Evolutionary conservation across 768 basidiomycete genomes (phyloP), one percentile per base, ranked within the genome.

Genomic region (Leccinum pellstonianum): DNA sequence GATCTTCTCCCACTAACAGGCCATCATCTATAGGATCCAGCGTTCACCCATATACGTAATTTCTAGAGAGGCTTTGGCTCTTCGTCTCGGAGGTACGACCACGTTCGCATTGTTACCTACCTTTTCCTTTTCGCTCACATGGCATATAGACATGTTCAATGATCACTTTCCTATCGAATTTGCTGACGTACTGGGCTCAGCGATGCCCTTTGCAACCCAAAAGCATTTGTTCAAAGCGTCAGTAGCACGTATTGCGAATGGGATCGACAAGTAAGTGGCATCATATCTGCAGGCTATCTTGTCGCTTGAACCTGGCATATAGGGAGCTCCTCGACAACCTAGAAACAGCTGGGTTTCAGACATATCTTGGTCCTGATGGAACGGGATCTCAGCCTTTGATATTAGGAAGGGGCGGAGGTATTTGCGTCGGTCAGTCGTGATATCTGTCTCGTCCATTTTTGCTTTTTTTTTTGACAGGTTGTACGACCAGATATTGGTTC

Each of bases 261-360:
- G 59, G 37, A 64, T 61, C 1, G 73, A 73, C 21, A 69, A 59
- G 72, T 72, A 38, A 21, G 60, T 21, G 14, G n/a, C 10, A 23
- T 4, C 47, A 29, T 35, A 15, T 46, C 29, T 5, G 4, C 27
- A 6, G 14, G n/a, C 6, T 19, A 9, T 27, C 29, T 21, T 48
- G 25, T 37, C 9, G 19, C 25, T 5, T 52, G 54, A 53, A 25
- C 31, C 21, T 38, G 57, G 33, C 3, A 19, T 33, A 56, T 27
- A 80, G 77, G 63, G 73, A 73, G 17, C 66, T 79, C n/a, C 70
- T 79, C 1, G 71, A 76, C n/a, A 71, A 68, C 31, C 66, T 81
- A 19, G 61, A 63, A 10, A 68, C 62, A 48, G 73, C 60, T 12
- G 79, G 79, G 4, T 77, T 81, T 64, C 70, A 66, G 55, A 74